These are phyloP conservation scores for Myxozyma melibiosi DNA, from an alignment of 805 yeast genomes.

Conservation along the genomic window DNA sequence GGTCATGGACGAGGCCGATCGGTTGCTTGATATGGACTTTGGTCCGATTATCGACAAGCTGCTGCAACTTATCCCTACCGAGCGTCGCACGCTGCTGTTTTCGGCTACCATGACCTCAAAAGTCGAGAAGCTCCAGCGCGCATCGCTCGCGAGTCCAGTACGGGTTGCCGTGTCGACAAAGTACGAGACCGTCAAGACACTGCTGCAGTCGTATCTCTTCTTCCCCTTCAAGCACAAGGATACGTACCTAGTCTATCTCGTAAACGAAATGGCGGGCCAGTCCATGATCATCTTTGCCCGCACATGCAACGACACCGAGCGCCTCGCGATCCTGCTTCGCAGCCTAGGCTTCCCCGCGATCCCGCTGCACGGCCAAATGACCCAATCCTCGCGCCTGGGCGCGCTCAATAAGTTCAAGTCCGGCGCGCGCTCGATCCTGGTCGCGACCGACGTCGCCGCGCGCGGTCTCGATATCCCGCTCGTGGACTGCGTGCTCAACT, in stretches of 20 bases:
- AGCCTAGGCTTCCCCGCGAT: conserved; percentile 84
- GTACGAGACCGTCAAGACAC: conserved; percentile 92
- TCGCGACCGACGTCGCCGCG: conserved; percentile 99
- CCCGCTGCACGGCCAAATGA: conserved; percentile 90
- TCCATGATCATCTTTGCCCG: conserved; percentile 87
- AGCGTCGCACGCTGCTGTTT: conserved; percentile 77
- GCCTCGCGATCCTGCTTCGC: conserved; percentile 79
- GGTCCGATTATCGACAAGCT: conserved; percentile 92
- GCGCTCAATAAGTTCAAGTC: conserved; percentile 91
- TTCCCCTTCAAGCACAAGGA: conserved; percentile 92
- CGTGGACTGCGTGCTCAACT: conserved; percentile 95
- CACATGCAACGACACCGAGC: conserved; percentile 93
- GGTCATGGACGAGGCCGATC: conserved; percentile 98
- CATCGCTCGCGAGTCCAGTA: conserved; percentile 85
- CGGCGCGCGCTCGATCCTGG: conserved; percentile 90
- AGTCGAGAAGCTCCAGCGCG: conserved; percentile 91
- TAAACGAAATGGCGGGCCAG: conserved; percentile 84
- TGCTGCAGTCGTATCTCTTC: conserved; percentile 83
- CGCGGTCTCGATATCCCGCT: conserved; percentile 99
- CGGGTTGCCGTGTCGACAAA: conserved; percentile 86
- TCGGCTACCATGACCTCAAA: conserved; percentile 98
- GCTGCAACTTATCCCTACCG: conserved; percentile 77
- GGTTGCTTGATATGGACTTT: conserved; percentile 97
- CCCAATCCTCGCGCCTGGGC: conserved; percentile 84
- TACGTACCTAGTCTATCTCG: conserved; percentile 76